Conservation (phyloP, 2,329 filamentous ascomycete genomes). For the Fusarium drepaniforme region DNA sequence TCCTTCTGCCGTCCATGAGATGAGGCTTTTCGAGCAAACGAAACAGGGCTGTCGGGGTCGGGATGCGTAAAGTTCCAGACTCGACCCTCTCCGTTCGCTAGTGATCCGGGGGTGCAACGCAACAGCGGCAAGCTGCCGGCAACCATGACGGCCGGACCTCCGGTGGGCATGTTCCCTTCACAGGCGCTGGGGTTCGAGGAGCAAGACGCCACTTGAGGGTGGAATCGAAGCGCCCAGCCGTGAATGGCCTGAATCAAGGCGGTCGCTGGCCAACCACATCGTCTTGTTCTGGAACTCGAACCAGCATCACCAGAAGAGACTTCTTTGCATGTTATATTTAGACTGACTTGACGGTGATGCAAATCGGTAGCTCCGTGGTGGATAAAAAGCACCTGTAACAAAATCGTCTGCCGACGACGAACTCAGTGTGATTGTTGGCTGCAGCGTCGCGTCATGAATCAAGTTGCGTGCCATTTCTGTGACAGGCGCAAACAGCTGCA, state of each 20-base stretch:
- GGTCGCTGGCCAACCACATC: constrained; percentile 23
- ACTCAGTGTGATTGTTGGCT: constrained; percentile 5
- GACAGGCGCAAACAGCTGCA: constrained; percentile 4
- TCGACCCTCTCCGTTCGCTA: background rate
- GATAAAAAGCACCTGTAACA: constrained; percentile 1
- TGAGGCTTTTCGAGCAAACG: background rate
- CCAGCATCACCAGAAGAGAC: constrained; percentile 6
- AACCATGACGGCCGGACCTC: constrained; percentile 7
- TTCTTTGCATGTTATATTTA: constrained; percentile 17
- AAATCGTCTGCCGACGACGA: constrained; percentile 1
- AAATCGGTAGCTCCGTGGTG: constrained; percentile 14
- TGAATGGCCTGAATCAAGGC: constrained; percentile 9
- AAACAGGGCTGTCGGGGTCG: background rate
- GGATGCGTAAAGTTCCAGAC: constrained; percentile 5
- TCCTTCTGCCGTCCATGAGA: background rate
- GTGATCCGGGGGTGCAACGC: constrained; percentile 13
- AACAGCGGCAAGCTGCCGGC: constrained; percentile 8
- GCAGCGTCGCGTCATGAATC: background rate
- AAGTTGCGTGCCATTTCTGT: constrained; percentile 8
- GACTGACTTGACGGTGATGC: constrained; percentile 13
- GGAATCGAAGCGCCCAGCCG: constrained; percentile 13
- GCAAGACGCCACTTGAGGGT: constrained; percentile 18
- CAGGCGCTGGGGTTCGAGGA: constrained; percentile 23
- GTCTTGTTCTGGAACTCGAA: constrained; percentile 6
- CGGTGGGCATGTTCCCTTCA: constrained; percentile 7